Percentiles rank a stretch among this genome's conserved stretches.
Conservation (phyloP, 2,329 filamentous ascomycete species). For the Mycosphaerella arachidis region DNA sequence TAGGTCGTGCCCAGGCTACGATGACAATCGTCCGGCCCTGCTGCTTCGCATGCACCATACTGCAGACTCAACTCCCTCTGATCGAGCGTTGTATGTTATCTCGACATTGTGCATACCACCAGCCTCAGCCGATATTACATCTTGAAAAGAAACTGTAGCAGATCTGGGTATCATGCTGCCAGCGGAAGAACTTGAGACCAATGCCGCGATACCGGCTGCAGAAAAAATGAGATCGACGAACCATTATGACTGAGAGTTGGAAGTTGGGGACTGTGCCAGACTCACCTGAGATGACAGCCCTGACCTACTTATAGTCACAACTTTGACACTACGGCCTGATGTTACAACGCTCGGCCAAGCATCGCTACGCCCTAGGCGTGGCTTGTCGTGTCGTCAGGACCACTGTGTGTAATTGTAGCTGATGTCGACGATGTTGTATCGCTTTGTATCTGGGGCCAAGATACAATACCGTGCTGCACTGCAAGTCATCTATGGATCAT, state of each 20-base stretch:
- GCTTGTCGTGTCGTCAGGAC: background rate
- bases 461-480: background rate
- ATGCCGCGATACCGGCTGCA: slow-evolving; percentile 16
- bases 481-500: background rate
- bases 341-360: background rate
- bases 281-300: background rate
- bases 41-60: slow-evolving; percentile 44
- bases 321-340: background rate
- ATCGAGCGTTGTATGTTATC: slow-evolving; percentile 39
- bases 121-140: slow-evolving; percentile 26
- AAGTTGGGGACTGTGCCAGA: background rate
- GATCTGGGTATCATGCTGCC: slow-evolving; percentile 15
- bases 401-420: background rate
- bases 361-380: background rate
- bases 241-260: slow-evolving; percentile 9
- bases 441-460: background rate
- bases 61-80: slow-evolving; percentile 44
- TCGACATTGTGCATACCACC: slow-evolving; percentile 47
- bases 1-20: slow-evolving; percentile 43
- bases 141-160: slow-evolving; percentile 22
- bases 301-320: background rate
- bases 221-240: slow-evolving; percentile 8
- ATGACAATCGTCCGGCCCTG: slow-evolving; percentile 35
- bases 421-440: background rate
- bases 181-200: background rate